These are phyloP conservation scores for Sapria himalayana DNA, from an alignment of 345 rosid species.

Conservation along the genomic window DNA sequence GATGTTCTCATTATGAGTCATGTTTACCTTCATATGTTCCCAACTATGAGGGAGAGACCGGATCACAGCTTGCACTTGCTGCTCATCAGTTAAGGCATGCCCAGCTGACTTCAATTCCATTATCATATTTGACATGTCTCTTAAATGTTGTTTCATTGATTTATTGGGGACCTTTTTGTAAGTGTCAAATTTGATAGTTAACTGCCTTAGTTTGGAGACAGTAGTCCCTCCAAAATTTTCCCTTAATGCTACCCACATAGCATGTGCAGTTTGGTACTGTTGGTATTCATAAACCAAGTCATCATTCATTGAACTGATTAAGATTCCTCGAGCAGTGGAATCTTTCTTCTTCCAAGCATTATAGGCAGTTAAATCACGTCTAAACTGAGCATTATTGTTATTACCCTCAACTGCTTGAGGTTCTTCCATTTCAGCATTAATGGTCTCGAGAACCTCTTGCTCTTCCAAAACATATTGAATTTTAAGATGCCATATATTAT, in stretches of 20 bases:
- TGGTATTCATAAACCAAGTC: too few species aligned
- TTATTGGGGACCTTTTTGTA: background rate
- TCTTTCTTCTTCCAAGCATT: background rate
- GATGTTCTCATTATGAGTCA: slow-evolving; percentile 1
- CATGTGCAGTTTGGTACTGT: too few species aligned
- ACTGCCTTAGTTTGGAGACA: background rate
- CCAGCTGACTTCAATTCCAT: background rate
- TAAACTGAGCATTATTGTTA: background rate
- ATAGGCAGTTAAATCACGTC: background rate
- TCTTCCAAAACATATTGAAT: background rate
- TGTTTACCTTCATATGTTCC: background rate
- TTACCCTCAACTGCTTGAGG: too few species aligned
- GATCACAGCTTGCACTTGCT: background rate
- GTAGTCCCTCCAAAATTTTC: background rate
- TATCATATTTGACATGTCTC: background rate
- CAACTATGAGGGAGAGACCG: background rate
- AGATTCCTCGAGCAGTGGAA: background rate
- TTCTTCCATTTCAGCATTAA: background rate
- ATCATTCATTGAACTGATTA: background rate
- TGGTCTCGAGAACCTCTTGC: background rate
- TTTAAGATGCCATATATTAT: background rate
- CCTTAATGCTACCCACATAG: background rate
- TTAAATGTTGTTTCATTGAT: background rate
- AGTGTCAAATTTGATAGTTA: too few species aligned
- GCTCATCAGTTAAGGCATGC: background rate